Conservation (phyloP, 2,329 filamentous ascomycete genomes). For the Tothia fuscella region DNA sequence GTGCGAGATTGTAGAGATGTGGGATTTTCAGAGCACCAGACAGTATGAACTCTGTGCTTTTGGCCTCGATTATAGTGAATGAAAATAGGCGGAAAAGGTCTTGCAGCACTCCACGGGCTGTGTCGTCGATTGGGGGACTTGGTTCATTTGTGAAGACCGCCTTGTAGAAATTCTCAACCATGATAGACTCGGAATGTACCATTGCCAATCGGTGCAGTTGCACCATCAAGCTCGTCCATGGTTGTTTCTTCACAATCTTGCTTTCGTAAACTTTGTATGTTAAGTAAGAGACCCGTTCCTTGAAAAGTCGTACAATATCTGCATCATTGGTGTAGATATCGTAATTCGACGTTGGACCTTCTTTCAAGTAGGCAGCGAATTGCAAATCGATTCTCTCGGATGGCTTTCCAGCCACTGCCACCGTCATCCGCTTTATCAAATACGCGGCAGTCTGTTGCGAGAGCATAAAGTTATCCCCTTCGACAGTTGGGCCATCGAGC, state of each 20-base stretch:
- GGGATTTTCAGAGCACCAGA: slow-evolving; percentile 55
- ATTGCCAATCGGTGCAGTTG: slow-evolving; percentile 68
- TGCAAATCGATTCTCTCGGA: slow-evolving; percentile 56
- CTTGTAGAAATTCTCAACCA: slow-evolving; percentile 70
- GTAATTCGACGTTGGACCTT: slow-evolving; percentile 50
- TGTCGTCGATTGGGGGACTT: slow-evolving; percentile 14
- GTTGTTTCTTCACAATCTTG: slow-evolving; percentile 60
- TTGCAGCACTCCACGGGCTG: slow-evolving; percentile 38
- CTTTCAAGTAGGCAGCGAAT: slow-evolving; percentile 56
- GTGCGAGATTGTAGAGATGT: no score
- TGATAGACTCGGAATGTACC: slow-evolving; percentile 64
- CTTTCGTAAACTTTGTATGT: slow-evolving; percentile 67
- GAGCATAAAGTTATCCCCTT: slow-evolving; percentile 75
- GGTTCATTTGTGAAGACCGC: slow-evolving; percentile 50
- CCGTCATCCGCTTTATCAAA: slow-evolving; percentile 62
- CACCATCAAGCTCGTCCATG: slow-evolving; percentile 66
- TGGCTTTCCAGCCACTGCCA: slow-evolving; percentile 52
- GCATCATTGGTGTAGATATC: slow-evolving; percentile 59
- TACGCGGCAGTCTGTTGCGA: slow-evolving; percentile 67
- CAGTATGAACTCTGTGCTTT: slow-evolving; percentile 62
- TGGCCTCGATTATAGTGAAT: slow-evolving; percentile 54
- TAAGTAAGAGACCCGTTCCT: slow-evolving; percentile 61
- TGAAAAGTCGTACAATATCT: slow-evolving; percentile 62
- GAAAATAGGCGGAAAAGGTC: slow-evolving; percentile 56
- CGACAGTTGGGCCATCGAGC: slow-evolving; percentile 59